Base-by-base conservation (phyloP, 352 stramenopile genomes). In the Pythium brassicae region DNA sequence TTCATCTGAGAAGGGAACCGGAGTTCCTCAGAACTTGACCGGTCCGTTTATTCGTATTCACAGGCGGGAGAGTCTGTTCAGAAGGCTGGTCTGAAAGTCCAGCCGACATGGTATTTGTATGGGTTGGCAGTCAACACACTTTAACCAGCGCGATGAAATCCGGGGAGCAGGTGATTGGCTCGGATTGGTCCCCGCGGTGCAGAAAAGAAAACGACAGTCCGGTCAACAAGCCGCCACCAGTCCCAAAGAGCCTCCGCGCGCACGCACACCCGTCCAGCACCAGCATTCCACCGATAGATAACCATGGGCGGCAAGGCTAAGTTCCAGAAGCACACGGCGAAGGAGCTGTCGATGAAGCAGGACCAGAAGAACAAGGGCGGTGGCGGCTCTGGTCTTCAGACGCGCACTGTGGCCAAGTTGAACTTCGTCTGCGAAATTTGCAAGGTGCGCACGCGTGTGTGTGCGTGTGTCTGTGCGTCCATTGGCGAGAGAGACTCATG, bases 291-390 rank as follows among this genome's bases (percentile, higher is more conserved):
- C 4, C 29, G 15, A 11, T 27, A 66, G 15, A 11, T 27, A 66
- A 6, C 35, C 3, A 89, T 89, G 78, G 78, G 76, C 40, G 78
- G 78, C 64, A 88, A 88, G 66, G 78, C 78, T 19, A 89, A 87
- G 54, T 84, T 86, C 62, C 79, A 87, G 71, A 89, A 89, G 65
- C 78, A 89, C 62, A 87, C 78, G 57, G 78, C 78, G 11, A 81
- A 81, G 57, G 78, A 89, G 35, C 68, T 89, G 35, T 61, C 74
- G 25, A 63, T 73, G 50, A 83, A 85, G 65, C 59, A 61, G 45
- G 54, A 56, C 37, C 32, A 67, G 50, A 72, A 81, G 63, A 87
- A 83, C 67, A 82, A 76, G 53, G 73, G 76, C 48, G 76, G 75
- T 61, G 73, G 78, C 42, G 81, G 83, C 39, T 50, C 62, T 5